phyloP scores from a whole-genome alignment of 768 basidiomycete species.

The Brasilioporus rufonigricans region DNA sequence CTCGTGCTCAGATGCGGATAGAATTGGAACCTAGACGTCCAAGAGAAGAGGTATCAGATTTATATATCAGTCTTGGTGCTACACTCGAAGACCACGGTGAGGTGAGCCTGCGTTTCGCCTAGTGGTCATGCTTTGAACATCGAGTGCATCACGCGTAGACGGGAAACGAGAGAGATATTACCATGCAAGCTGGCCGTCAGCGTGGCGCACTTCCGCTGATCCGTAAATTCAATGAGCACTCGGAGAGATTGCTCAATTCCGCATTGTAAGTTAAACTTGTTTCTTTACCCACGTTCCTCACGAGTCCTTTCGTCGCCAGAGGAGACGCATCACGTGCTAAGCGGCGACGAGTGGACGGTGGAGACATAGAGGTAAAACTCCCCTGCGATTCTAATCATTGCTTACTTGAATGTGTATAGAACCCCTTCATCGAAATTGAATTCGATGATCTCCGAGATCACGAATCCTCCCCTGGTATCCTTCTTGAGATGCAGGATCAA shows the following conservation, averaged over 20 bases:
- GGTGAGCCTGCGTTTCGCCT: conserved; percentile 39
- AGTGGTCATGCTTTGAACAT: background rate
- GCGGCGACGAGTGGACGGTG: conserved; percentile 50
- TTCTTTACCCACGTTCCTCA: background rate
- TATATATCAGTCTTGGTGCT: conserved; percentile 83
- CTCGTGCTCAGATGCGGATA: conserved; percentile 27
- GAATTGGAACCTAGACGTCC: conserved; percentile 76
- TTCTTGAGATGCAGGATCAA: conserved; percentile 84
- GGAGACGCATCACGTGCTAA: conserved; percentile 60
- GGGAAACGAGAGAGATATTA: conserved; percentile 85
- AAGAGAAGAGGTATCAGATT: conserved; percentile 63
- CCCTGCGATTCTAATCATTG: background rate
- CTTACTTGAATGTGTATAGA: conserved; percentile 17
- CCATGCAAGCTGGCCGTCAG: conserved; percentile 95
- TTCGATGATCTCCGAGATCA: conserved; percentile 81
- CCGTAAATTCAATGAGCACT: conserved; percentile 97
- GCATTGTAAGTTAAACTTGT: conserved; percentile 53
- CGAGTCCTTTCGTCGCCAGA: conserved; percentile 26
- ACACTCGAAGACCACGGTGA: conserved; percentile 90
- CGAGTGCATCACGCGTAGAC: conserved; percentile 46
- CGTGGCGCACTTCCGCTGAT: conserved; percentile 88
- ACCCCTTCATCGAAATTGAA: conserved; percentile 61
- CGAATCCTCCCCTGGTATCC: conserved; percentile 62
- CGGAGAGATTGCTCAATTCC: conserved; percentile 80
- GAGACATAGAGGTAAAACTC: conserved; percentile 42